Evolutionary conservation across 495 filamentous ascomycete species (phyloP).

Genomic region (Talaromyces nanjingensis): DNA sequence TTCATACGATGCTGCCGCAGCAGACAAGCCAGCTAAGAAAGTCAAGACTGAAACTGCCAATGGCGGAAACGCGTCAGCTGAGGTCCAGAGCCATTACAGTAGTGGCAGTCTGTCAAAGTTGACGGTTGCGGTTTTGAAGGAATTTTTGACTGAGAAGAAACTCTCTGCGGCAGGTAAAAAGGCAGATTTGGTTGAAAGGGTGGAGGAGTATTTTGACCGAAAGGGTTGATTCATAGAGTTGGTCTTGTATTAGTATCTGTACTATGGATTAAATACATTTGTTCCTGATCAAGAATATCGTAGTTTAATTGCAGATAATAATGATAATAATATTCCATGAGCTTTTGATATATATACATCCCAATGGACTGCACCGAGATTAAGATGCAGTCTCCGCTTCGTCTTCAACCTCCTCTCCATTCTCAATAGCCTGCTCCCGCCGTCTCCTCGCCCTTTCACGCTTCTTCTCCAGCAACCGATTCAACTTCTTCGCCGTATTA

Average conservation of each 20-base stretch:
- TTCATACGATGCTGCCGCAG: slow-evolving; percentile 19
- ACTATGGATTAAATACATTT: background rate
- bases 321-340: background rate
- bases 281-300: background rate
- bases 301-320: background rate
- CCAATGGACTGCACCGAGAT: no score
- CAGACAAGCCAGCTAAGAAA: slow-evolving; percentile 37
- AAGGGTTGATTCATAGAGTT: slow-evolving; percentile 20
- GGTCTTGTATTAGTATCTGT: background rate
- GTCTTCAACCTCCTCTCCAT: slow-evolving; percentile 62
- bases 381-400: slow-evolving; percentile 13
- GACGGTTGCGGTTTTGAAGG: slow-evolving; percentile 64
- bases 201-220: slow-evolving; percentile 70
- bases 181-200: slow-evolving; percentile 65
- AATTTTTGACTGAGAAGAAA: slow-evolving; percentile 55
- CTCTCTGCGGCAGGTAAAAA: slow-evolving; percentile 65
- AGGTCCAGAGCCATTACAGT: slow-evolving; percentile 55
- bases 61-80: slow-evolving; percentile 34
- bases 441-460: slow-evolving; percentile 58
- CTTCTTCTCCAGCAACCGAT: slow-evolving; percentile 78
- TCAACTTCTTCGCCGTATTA: slow-evolving; percentile 77
- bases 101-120: slow-evolving; percentile 61
- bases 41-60: slow-evolving; percentile 38
- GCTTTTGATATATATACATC: background rate
- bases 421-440: slow-evolving; percentile 63